Evolutionary conservation across 257 asterid species (phyloP).

Genomic region (Solanum corneliomulleri): DNA sequence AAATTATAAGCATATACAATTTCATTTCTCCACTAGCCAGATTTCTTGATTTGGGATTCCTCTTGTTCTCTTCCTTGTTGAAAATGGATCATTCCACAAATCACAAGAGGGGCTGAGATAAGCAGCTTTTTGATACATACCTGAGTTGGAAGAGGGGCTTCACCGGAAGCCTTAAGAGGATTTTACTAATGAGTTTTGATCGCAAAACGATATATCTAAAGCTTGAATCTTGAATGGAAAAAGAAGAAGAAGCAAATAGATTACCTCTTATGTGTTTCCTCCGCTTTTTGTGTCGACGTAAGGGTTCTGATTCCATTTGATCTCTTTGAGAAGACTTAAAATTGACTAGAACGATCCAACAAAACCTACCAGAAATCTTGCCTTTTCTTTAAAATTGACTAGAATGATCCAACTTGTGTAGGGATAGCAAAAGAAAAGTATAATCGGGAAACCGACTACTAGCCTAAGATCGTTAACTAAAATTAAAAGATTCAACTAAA

Average conservation of each 20-base stretch:
- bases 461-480: too few relatives aligned
- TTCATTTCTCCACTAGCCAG: neutral
- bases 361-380: neutral
- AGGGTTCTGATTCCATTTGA: neutral
- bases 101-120: neutral
- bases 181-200: neutral
- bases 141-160: neutral
- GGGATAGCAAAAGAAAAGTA: too few relatives aligned
- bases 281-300: neutral
- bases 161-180: neutral
- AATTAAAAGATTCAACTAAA: too few relatives aligned
- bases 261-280: neutral
- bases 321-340: neutral
- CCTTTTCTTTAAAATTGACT: neutral
- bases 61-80: neutral
- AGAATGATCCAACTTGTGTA: neutral
- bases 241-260: neutral
- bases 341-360: neutral
- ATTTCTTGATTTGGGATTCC: neutral
- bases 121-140: neutral
- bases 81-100: neutral
- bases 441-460: too few relatives aligned
- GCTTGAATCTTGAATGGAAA: neutral
- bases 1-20: neutral
- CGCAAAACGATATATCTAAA: neutral